Conservation (phyloP, 1,284 basidiomycete species). For the Cystobasidium sp. region DNA sequence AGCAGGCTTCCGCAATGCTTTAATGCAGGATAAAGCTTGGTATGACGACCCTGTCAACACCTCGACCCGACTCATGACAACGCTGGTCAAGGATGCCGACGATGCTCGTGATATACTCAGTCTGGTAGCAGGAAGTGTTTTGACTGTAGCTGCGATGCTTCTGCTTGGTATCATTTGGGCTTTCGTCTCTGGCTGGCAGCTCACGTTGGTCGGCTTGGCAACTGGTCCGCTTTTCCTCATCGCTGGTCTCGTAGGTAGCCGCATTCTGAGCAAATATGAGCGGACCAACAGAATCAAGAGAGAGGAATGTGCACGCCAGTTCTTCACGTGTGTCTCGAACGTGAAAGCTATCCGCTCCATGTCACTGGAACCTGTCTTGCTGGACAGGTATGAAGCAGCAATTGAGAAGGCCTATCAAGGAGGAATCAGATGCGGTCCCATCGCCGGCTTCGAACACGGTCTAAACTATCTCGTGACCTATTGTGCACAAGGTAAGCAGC, state of each 20-base stretch:
- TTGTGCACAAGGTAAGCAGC: constrained; percentile 67
- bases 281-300: constrained; percentile 77
- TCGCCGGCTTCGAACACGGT: constrained; percentile 81
- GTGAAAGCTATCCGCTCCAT: constrained; percentile 85
- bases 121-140: constrained; percentile 71
- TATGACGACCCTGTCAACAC: constrained; percentile 76
- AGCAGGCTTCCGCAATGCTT: constrained; percentile 65
- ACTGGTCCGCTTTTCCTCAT: constrained; percentile 81
- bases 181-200: constrained; percentile 82
- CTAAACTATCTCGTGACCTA: constrained; percentile 82
- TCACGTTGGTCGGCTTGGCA: constrained; percentile 87
- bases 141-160: constrained; percentile 81
- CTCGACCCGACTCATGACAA: constrained; percentile 71
- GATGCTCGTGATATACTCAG: constrained; percentile 81
- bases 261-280: constrained; percentile 73
- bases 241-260: constrained; percentile 73
- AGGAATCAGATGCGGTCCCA: constrained; percentile 76
- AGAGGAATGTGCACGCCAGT: constrained; percentile 80
- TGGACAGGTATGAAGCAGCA: constrained; percentile 69
- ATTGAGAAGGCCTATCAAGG: constrained; percentile 67
- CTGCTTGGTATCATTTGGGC: constrained; percentile 84
- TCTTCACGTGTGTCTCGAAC: constrained; percentile 85
- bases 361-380: constrained; percentile 80
- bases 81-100: constrained; percentile 86
- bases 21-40: constrained; percentile 86